A percentile compares a stretch with the other conserved stretches of the same genome.
phyloP scores from a whole-genome alignment of 2,329 filamentous ascomycete genomes.

The Sarocladiaceae sp. region DNA sequence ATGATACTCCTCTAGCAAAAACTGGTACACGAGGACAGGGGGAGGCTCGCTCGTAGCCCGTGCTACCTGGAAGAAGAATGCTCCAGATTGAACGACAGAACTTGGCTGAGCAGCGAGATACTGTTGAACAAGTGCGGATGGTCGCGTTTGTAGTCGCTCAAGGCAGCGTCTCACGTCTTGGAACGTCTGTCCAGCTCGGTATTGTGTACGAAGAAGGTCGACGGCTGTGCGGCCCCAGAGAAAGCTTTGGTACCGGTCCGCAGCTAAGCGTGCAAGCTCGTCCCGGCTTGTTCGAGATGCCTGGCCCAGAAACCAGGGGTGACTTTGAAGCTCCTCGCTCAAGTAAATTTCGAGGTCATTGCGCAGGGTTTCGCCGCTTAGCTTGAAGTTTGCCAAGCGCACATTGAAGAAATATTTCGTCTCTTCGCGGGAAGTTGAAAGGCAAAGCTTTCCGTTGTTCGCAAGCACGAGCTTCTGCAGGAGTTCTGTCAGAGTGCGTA shows the following conservation, averaged over 20 bases:
- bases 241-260: background rate
- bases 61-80: background rate
- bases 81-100: background rate
- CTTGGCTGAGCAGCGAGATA: no score
- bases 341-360: constrained; percentile 1
- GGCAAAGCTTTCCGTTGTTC: background rate
- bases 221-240: background rate
- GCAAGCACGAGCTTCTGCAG: background rate
- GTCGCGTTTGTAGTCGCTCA: background rate
- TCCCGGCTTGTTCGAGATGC: background rate
- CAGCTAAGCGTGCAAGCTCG: background rate
- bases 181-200: background rate
- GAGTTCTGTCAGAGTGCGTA: background rate
- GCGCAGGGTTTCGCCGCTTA: background rate
- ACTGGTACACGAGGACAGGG: background rate
- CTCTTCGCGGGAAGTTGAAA: background rate
- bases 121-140: background rate
- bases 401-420: background rate
- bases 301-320: background rate
- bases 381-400: background rate
- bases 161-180: background rate
- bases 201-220: background rate
- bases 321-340: background rate
- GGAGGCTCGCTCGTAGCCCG: background rate
- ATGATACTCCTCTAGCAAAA: no score